phyloP scores from a whole-genome alignment of 2,329 filamentous ascomycete species.

The Sarocladium brachiariae region DNA sequence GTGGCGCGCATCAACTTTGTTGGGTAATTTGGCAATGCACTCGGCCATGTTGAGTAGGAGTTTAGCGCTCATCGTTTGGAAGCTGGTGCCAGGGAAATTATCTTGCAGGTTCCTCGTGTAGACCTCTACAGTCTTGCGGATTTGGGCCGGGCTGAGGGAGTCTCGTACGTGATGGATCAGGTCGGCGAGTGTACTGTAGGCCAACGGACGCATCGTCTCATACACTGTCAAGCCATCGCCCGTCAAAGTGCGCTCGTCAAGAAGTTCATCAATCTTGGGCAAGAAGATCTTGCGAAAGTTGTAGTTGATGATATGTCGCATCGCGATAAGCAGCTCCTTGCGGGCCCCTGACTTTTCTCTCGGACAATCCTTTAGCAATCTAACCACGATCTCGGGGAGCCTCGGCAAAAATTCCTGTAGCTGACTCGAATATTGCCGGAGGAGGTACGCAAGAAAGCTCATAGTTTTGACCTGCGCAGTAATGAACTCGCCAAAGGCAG shows the following conservation, averaged over 20 bases:
- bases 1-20: conserved; percentile 90
- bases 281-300: conserved; percentile 95
- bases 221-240: conserved; percentile 95
- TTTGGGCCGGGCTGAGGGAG: conserved; percentile 80
- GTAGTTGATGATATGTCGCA: conserved; percentile 98
- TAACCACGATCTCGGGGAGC: conserved; percentile 82
- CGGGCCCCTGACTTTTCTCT: conserved; percentile 87
- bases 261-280: conserved; percentile 85
- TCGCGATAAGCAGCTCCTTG: conserved; percentile 93
- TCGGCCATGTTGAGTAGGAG: conserved; percentile 96
- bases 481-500: conserved; percentile 94
- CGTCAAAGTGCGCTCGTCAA: conserved; percentile 90
- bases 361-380: conserved; percentile 87
- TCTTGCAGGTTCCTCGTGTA: conserved; percentile 96
- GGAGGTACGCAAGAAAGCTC: conserved; percentile 92
- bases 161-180: conserved; percentile 96
- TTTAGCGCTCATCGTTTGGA: conserved; percentile 99
- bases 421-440: conserved; percentile 81
- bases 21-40: conserved; percentile 86
- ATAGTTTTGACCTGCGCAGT: conserved; percentile 98
- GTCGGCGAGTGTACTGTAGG: conserved; percentile 97
- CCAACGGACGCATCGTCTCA: conserved; percentile 89
- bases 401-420: conserved; percentile 80
- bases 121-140: conserved; percentile 90
- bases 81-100: conserved; percentile 93